Evolutionary conservation across 495 filamentous ascomycete genomes (phyloP).

Genomic region (Penicillium malachiteum): DNA sequence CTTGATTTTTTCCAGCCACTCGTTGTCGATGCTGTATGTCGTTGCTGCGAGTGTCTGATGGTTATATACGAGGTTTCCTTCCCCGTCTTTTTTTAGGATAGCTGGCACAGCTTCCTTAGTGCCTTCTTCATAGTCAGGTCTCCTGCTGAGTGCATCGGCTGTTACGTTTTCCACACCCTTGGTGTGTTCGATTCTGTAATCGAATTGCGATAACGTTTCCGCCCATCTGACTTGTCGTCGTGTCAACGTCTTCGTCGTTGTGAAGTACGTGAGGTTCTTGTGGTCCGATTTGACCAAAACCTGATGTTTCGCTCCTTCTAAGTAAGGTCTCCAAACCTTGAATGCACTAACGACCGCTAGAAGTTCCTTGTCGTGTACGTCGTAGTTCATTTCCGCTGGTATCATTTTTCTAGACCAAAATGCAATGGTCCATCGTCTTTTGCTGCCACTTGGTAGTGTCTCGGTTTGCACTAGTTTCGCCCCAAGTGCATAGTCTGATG

Average conservation of each 20-base stretch:
- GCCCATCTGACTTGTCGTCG: conserved; percentile 12
- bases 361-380: conserved; percentile 32
- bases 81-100: conserved; percentile 9
- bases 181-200: conserved; percentile 17
- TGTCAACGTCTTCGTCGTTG: conserved; percentile 14
- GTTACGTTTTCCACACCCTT: conserved; percentile 15
- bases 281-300: conserved; percentile 20
- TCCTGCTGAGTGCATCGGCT: conserved; percentile 10
- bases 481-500: conserved; percentile 4
- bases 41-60: conserved; percentile 2
- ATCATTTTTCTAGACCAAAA: conserved; percentile 28
- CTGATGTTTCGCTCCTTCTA: conserved; percentile 13
- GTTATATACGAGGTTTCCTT: conserved; percentile 9
- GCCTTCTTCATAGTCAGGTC: conserved; percentile 13
- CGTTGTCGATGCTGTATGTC: conserved; percentile 1
- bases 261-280: conserved; percentile 21
- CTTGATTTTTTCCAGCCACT: background rate
- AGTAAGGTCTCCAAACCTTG: conserved; percentile 25
- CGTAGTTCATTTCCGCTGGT: conserved; percentile 31
- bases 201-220: conserved; percentile 9
- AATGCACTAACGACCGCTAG: conserved; percentile 27
- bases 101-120: conserved; percentile 8
- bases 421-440: too few species aligned
- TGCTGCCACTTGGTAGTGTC: too few species aligned
- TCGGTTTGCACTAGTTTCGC: too few species aligned